Conservation (phyloP, 805 yeast genomes). For the Cyberlindnera nakhonratchasimensis region DNA sequence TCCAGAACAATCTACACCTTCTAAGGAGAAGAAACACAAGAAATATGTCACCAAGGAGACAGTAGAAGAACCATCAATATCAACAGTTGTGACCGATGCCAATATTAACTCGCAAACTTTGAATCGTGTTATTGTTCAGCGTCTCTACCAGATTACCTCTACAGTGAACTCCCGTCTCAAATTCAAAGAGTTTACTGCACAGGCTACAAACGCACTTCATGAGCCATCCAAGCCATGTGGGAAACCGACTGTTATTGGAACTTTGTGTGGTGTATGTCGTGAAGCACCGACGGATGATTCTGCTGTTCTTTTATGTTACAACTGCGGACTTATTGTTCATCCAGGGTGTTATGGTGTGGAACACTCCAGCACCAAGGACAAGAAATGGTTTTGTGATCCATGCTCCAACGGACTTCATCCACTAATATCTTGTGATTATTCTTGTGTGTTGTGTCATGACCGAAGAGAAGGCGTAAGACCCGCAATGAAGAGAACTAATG, state of each 20-base stretch:
- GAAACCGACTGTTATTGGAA: constrained; percentile 16
- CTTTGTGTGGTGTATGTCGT: constrained; percentile 57
- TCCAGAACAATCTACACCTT: neutral
- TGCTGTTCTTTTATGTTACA: constrained; percentile 50
- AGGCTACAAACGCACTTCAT: constrained; percentile 3
- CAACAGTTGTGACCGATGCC: neutral
- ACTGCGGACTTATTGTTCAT: constrained; percentile 72
- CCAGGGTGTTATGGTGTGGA: constrained; percentile 61
- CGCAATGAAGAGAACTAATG: constrained; percentile 62
- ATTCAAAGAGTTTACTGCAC: constrained; percentile 22
- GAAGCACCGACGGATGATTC: constrained; percentile 31
- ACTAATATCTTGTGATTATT: constrained; percentile 48
- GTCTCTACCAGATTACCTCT: constrained; percentile 18
- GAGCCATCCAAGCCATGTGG: neutral
- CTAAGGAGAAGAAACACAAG: constrained; percentile 4
- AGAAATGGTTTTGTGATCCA: constrained; percentile 68
- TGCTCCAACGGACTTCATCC: constrained; percentile 73
- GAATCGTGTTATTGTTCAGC: constrained; percentile 16
- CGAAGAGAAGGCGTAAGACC: constrained; percentile 40
- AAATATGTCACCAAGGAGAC: neutral
- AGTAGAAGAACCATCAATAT: neutral
- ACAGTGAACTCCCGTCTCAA: constrained; percentile 18
- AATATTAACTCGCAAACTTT: constrained; percentile 2
- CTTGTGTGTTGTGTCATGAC: constrained; percentile 58
- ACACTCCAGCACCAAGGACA: constrained; percentile 14